Evolutionary conservation across 345 rosid genomes (phyloP), one percentile per base, ranked within the genome.

Genomic region (Adansonia digitata): DNA sequence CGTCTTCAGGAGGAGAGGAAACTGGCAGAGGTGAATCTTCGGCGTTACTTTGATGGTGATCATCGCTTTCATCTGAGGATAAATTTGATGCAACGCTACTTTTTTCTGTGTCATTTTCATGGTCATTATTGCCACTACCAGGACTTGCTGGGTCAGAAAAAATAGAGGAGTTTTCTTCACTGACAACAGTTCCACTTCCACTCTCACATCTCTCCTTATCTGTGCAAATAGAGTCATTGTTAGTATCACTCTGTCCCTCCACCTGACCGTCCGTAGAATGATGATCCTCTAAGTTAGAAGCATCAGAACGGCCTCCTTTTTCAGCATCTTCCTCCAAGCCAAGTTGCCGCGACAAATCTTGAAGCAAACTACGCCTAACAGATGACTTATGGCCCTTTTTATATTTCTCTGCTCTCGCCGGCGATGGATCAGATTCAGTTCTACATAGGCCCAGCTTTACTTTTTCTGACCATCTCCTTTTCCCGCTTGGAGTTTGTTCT

Each of bases 391-490:
- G 79, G 60, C 66, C 79, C 51, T 77, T 83, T 79, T 77, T 77
- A 39, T 78, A 78, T 42, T 62, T 78, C 60, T 42, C 78, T 2
- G 67, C 34, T 78, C 84, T 91, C n/a, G 73, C 77, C 7, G 88
- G 85, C 57, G 86, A 80, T 56, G 97, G 94, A 48, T 86, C 97
- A 61, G 98, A 87, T 84, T 82, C 94, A 29, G 90, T 77, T 85
- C 97, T 91, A 72, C 90, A 80, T 29, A 94, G 84, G 53, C 77
- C 76, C 79, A 81, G 46, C 76, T 80, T 86, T 57, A 86, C 84
- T 79, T 83, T 94, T 57, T 89, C 93, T 14, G 92, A 87, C 98
- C 98, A 92, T 42, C 96, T 70, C 71, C 77, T 94, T 74, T 80
- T 92, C 84, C 62, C 81, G 43, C 76, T 51, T 17, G 84, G 82